Percentiles rank a stretch among this genome's conserved stretches.
Conservation (phyloP, 257 asterid species). For the Solanum virginianum region DNA sequence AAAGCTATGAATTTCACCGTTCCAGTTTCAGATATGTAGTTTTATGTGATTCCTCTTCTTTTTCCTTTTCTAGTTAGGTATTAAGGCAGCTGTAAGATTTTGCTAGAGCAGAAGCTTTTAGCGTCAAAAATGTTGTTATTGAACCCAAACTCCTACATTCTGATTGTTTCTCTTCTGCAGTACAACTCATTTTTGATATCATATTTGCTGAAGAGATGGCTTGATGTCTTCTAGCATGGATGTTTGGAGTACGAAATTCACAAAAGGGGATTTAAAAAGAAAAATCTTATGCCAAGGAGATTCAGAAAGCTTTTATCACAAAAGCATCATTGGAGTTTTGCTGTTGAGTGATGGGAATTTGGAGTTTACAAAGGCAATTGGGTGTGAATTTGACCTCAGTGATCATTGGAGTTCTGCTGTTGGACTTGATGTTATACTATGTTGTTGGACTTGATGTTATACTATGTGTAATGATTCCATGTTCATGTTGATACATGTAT, state of each 20-base stretch:
- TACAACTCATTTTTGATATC: slow-evolving; percentile 43
- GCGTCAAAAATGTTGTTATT: background rate
- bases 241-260: background rate
- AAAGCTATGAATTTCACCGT: background rate
- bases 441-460: slow-evolving; percentile 58
- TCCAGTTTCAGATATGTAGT: background rate
- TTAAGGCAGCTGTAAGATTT: background rate
- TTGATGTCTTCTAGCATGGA: slow-evolving; percentile 11
- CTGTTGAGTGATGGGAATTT: slow-evolving; percentile 88
- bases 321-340: slow-evolving; percentile 32
- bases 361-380: slow-evolving; percentile 63
- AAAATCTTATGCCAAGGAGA: too few species aligned
- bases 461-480: too few species aligned
- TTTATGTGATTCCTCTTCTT: background rate
- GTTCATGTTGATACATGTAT: too few species aligned
- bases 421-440: slow-evolving; percentile 53
- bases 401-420: slow-evolving; percentile 15
- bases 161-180: slow-evolving; percentile 19
- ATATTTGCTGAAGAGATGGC: slow-evolving; percentile 58
- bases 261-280: too few species aligned
- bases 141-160: background rate
- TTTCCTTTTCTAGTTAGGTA: background rate
- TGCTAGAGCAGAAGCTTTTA: background rate
- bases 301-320: too few species aligned
- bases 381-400: slow-evolving; percentile 81